phyloP scores from a whole-genome alignment of 1,284 basidiomycete species.

The Xerocomus nothofagi region DNA sequence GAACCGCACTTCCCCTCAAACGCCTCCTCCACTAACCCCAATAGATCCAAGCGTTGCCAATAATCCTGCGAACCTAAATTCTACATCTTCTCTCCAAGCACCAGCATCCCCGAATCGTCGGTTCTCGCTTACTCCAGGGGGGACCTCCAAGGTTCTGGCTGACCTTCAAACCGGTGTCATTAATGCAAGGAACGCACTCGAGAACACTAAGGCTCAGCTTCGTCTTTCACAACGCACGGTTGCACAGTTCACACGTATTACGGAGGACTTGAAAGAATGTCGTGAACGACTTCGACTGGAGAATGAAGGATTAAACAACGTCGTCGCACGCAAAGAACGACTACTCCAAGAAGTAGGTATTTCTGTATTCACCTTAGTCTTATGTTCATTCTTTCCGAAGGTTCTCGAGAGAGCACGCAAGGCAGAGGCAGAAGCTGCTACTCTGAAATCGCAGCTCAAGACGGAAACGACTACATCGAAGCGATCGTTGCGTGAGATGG shows the following conservation, averaged over 20 bases:
- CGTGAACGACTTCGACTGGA: slow-evolving; percentile 78
- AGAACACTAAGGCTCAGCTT: slow-evolving; percentile 80
- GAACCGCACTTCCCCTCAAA: slow-evolving; percentile 33
- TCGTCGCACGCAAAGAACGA: slow-evolving; percentile 83
- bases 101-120: slow-evolving; percentile 53
- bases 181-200: slow-evolving; percentile 74
- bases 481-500: slow-evolving; percentile 76
- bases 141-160: slow-evolving; percentile 80
- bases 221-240: slow-evolving; percentile 75
- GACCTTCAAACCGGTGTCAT: slow-evolving; percentile 81
- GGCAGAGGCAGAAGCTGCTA: slow-evolving; percentile 69
- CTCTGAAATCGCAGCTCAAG: slow-evolving; percentile 70
- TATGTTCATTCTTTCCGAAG: slow-evolving; percentile 36
- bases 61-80: slow-evolving; percentile 21
- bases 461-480: slow-evolving; percentile 68
- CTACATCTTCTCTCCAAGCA: slow-evolving; percentile 31
- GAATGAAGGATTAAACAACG: slow-evolving; percentile 83
- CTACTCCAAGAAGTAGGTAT: slow-evolving; percentile 73
- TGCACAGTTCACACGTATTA: slow-evolving; percentile 76
- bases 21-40: slow-evolving; percentile 28
- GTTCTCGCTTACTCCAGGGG: slow-evolving; percentile 66
- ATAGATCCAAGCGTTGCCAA: slow-evolving; percentile 33
- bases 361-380: not conserved
- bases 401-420: slow-evolving; percentile 79
- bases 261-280: slow-evolving; percentile 83